Conservation (phyloP, 2,329 filamentous ascomycete species). For the Cadophora gregata region DNA sequence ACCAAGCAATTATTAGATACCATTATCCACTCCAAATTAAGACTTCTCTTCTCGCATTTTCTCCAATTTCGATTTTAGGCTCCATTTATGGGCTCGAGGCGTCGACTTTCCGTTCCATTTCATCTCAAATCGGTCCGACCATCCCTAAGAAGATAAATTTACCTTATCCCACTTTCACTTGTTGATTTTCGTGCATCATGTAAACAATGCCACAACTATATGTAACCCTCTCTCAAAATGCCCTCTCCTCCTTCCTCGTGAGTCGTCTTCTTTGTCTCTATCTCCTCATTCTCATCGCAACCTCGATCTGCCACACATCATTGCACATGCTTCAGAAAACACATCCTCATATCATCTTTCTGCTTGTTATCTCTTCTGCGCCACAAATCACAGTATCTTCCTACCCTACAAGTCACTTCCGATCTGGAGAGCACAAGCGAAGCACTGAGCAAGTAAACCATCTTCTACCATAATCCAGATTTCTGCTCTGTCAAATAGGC, state of each 20-base stretch:
- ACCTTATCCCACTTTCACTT: not conserved
- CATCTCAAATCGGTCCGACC: not conserved
- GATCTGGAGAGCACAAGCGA: not conserved
- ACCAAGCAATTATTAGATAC: constrained; percentile 3
- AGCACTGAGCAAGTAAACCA: not conserved
- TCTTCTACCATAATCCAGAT: not conserved
- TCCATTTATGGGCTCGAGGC: not conserved
- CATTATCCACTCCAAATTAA: not conserved
- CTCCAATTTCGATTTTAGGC: not conserved
- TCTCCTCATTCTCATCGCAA: not conserved
- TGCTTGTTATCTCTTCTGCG: not conserved
- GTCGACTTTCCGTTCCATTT: not conserved
- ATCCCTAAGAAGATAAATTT: not conserved
- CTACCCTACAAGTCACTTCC: not conserved
- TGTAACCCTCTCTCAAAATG: not conserved
- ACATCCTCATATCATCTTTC: not conserved
- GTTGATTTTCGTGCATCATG: not conserved
- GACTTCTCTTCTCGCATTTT: not conserved
- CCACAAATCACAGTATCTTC: not conserved
- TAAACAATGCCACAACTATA: not conserved
- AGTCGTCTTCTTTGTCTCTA: not conserved
- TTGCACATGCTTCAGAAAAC: not conserved
- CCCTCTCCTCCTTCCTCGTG: not conserved
- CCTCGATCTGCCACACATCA: not conserved
- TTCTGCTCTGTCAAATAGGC: too few species aligned